A percentile compares a stretch with the other conserved stretches of the same genome.
Conservation (phyloP, 352 stramenopile genomes). For the Phytopythium delawarense region DNA sequence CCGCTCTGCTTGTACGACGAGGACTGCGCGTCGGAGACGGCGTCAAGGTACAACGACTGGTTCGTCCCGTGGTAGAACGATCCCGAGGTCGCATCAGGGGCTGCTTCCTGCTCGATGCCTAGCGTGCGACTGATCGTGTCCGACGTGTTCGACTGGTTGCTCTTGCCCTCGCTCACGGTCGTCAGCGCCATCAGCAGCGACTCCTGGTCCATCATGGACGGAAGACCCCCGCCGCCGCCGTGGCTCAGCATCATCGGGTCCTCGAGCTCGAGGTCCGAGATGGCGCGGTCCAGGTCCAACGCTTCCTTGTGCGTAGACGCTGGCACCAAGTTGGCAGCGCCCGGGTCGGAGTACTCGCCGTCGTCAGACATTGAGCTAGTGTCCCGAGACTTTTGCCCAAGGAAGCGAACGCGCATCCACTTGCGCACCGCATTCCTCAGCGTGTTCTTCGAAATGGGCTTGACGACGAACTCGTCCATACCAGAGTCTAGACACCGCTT, state of each 20-base stretch:
- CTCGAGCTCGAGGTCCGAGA: slow-evolving; percentile 81
- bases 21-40: slow-evolving; percentile 13
- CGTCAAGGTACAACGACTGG: slow-evolving; percentile 27
- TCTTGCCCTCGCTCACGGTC: slow-evolving; percentile 51
- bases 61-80: slow-evolving; percentile 13
- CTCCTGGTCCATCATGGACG: slow-evolving; percentile 33
- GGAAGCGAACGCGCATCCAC: slow-evolving; percentile 76
- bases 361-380: slow-evolving; percentile 36
- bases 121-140: slow-evolving; percentile 30
- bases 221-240: slow-evolving; percentile 21
- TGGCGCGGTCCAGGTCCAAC: slow-evolving; percentile 71
- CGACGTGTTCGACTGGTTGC: slow-evolving; percentile 37
- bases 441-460: slow-evolving; percentile 70
- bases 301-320: slow-evolving; percentile 74
- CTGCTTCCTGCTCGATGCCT: slow-evolving; percentile 14
- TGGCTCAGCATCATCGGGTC: slow-evolving; percentile 84
- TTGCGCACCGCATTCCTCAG: slow-evolving; percentile 66
- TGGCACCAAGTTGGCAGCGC: slow-evolving; percentile 52
- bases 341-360: slow-evolving; percentile 16
- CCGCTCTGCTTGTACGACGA: slow-evolving; percentile 7
- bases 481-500: slow-evolving; percentile 80
- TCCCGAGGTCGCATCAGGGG: neutral
- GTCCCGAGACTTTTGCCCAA: slow-evolving; percentile 42
- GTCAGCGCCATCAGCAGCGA: slow-evolving; percentile 44
- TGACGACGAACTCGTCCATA: slow-evolving; percentile 88